These are phyloP conservation scores for Trametes sanguinea DNA, from an alignment of 768 basidiomycete species.

Conservation along the genomic window DNA sequence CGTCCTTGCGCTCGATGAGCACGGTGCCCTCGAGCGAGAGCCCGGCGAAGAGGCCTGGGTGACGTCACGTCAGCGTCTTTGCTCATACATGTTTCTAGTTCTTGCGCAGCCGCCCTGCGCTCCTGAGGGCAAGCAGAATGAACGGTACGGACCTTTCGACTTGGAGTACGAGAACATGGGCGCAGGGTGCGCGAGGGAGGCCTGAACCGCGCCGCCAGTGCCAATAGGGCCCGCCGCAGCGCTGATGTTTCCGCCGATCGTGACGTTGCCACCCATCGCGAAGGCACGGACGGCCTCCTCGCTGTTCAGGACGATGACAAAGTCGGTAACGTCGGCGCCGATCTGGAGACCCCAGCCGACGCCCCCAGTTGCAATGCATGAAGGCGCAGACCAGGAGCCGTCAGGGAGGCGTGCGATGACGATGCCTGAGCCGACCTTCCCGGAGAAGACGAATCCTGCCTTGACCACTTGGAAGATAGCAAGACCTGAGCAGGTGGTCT, in stretches of 20 bases:
- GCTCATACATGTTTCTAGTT: not conserved
- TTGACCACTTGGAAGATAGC: conserved; percentile 94
- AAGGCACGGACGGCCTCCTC: conserved; percentile 96
- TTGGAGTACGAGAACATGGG: conserved; percentile 98
- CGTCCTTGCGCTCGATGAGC: conserved; percentile 93
- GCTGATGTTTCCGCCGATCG: conserved; percentile 87
- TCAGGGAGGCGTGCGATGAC: conserved; percentile 92
- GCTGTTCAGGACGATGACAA: conserved; percentile 95
- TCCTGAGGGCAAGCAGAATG: not conserved
- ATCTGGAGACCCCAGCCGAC: conserved; percentile 95
- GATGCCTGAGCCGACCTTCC: conserved; percentile 90
- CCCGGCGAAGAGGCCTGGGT: conserved; percentile 87
- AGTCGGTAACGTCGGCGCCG: conserved; percentile 93
- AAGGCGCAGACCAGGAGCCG: conserved; percentile 96
- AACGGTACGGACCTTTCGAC: conserved; percentile 70
- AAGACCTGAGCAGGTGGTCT: conserved; percentile 55
- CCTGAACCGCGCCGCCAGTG: conserved; percentile 88
- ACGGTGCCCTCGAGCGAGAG: conserved; percentile 93
- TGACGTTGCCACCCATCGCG: conserved; percentile 93
- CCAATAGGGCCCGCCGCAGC: conserved; percentile 92
- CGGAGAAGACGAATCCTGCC: conserved; percentile 93
- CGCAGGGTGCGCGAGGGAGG: conserved; percentile 86
- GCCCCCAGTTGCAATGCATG: conserved; percentile 95
- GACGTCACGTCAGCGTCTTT: conserved; percentile 1
- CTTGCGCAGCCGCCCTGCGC: not conserved